Conservation (phyloP, 345 rosid species). For the Citrus glauca region DNA sequence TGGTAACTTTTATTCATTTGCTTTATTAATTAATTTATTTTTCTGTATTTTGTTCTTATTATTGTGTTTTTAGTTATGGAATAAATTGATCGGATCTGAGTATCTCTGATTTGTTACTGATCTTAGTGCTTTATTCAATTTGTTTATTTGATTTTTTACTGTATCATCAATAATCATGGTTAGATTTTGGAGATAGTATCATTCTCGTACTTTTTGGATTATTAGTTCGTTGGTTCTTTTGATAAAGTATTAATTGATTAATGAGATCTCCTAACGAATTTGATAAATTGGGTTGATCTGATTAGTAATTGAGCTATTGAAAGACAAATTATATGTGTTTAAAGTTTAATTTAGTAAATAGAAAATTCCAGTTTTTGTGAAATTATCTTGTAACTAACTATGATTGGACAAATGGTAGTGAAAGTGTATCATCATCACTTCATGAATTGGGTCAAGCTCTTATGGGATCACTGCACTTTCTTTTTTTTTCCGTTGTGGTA, state of each 20-base stretch:
- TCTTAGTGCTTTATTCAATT: not conserved
- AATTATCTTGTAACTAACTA: not conserved
- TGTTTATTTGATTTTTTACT: not conserved
- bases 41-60: not conserved
- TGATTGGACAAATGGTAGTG: not conserved
- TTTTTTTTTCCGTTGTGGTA: not conserved
- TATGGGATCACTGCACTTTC: not conserved
- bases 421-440: not conserved
- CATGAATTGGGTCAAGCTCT: not conserved
- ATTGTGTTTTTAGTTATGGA: not conserved
- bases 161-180: conserved; percentile 2
- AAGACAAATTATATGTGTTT: not conserved
- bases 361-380: not conserved
- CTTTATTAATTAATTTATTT: not conserved
- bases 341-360: not conserved
- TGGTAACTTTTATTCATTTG: conserved; percentile 37
- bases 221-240: conserved; percentile 9
- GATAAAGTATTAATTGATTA: not conserved
- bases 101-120: conserved; percentile 7
- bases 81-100: conserved; percentile 48
- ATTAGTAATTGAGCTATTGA: conserved; percentile 18
- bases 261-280: conserved; percentile 33
- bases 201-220: not conserved
- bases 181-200: not conserved
- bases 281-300: conserved; percentile 32